Evolutionary conservation across 2,329 filamentous ascomycete species (phyloP), one percentile per base, ranked within the genome.

Genomic region (Rhinocladiella mackenziei): DNA sequence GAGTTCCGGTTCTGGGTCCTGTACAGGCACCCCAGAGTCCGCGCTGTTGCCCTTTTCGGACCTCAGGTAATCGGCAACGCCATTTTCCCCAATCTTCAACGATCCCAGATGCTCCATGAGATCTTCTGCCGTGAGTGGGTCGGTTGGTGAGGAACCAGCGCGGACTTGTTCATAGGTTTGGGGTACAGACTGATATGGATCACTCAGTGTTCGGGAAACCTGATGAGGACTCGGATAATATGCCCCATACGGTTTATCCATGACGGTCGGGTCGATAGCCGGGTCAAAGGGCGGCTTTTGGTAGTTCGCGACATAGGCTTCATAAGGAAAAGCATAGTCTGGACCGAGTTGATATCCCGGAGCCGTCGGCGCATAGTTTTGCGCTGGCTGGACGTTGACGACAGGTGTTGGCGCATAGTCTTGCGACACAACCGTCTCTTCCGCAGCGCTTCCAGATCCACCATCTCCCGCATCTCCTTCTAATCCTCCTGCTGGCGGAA

Each of bases 41-140:
- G 65, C 62, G 39, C 60, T 60, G 31, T 61, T 60, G 42, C 70
- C 74, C 51, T 73, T 75, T 58, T 81, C 76, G 44, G 78, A 76
- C 51, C 86, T 83, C 22, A 97, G 78, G 66, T 96, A 97, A 2
- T 88, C 88, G 19, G 91, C 89, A 62, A 89, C 84, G 50, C 89
- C 91, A 29, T 80, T 83, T 60, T 91, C 86, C 50, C 94, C 84
- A 57, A 97, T 88, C 59, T 86, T 89, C 10, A 97, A 73, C 30
- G 87, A 84, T 5, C 91, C 91, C 28, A 97, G 73, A 8, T 92
- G 79, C 58, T 94, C 86, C 9, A 83, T 80, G 2, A 95, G 74
- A 58, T 86, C 83, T 28, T 83, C 77, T 42, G 84, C 78, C 20
- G 78, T 80, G 48, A 84, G 84, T 19, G 75, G 73, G 5, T 79